Percentiles rank a stretch among this genome's conserved stretches.
These are phyloP conservation scores for Bolboschoenoplectus hybrid DNA, from an alignment of 202 grass and related monocot species.

Conservation along the genomic window DNA sequence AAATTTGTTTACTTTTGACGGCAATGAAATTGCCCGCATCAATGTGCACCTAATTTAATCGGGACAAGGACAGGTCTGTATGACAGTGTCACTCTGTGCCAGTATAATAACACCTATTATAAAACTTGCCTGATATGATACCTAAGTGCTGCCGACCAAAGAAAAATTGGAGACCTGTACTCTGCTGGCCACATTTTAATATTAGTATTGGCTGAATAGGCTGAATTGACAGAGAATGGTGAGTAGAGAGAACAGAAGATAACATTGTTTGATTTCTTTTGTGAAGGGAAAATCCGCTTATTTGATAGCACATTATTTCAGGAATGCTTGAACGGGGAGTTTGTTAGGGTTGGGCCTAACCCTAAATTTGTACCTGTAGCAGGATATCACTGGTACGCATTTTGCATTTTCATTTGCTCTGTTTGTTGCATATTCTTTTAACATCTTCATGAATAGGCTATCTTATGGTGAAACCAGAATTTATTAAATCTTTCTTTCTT, in stretches of 20 bases:
- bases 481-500: slow-evolving; percentile 23
- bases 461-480: background rate
- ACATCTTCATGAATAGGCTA: background rate
- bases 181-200: background rate
- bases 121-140: background rate
- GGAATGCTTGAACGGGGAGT: slow-evolving; percentile 97
- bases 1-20: too few species aligned
- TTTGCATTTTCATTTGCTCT: slow-evolving; percentile 2
- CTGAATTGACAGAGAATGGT: background rate
- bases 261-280: background rate
- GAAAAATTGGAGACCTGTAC: background rate
- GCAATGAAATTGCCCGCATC: background rate
- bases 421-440: slow-evolving; percentile 9
- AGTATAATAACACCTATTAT: background rate
- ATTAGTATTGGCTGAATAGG: background rate
- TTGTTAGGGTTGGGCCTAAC: slow-evolving; percentile 89
- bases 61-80: background rate
- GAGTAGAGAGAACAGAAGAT: background rate
- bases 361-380: slow-evolving; percentile 87
- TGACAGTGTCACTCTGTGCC: background rate
- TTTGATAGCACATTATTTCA: slow-evolving; percentile 34
- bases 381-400: slow-evolving; percentile 85
- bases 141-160: background rate
- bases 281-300: background rate
- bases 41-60: background rate